Evolutionary conservation across 2,329 filamentous ascomycete species (phyloP), one percentile per base, ranked within the genome.

Genomic region (Diaporthe vaccinii): DNA sequence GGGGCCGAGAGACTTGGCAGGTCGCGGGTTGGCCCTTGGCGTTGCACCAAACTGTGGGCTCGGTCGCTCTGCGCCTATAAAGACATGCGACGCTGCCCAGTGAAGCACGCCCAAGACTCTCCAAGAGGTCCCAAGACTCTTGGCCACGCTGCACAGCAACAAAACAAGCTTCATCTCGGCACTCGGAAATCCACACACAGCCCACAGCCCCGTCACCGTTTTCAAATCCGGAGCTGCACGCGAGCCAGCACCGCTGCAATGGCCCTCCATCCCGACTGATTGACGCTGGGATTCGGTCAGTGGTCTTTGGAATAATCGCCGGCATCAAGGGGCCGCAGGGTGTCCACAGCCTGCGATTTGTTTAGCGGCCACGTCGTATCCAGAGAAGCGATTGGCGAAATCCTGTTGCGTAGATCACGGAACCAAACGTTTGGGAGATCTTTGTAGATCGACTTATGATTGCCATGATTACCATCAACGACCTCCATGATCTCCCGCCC

Each of bases 301-400:
- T 36, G 46, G 10, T 53, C 22, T 68, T 36, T 68, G 62, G 62
- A 17, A 53, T 53, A 39, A 14, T 68, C 31, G 25, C 59, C 41
- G 61, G 61, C 41, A 49, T 49, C 61, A 49, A 34, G 41, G 61
- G 41, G 25, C 28, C 39, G 25, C 39, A 4, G 8, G 6, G 58
- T 25, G n/a, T 3, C 58, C 39, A 65, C 59, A 22, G 15, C 46
- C 44, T 36, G 44, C 62, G 17, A 36, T 25, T 68, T 68, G 62
- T 68, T 68, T 68, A 15, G 44, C 28, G 22, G 62, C 31, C 46
- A 20, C 4, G 20, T 15, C 22, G 34, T 1, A 53, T 68, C 65
- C 65, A 39, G 46, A 68, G 65, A 68, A 68, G 65, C 65, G 65
- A 68, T 68, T 68, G 65, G 65, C 65, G 65, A 68, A n/a, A n/a